These are phyloP conservation scores for Tulasnella calospora DNA, from an alignment of 768 basidiomycete genomes.

Conservation along the genomic window DNA sequence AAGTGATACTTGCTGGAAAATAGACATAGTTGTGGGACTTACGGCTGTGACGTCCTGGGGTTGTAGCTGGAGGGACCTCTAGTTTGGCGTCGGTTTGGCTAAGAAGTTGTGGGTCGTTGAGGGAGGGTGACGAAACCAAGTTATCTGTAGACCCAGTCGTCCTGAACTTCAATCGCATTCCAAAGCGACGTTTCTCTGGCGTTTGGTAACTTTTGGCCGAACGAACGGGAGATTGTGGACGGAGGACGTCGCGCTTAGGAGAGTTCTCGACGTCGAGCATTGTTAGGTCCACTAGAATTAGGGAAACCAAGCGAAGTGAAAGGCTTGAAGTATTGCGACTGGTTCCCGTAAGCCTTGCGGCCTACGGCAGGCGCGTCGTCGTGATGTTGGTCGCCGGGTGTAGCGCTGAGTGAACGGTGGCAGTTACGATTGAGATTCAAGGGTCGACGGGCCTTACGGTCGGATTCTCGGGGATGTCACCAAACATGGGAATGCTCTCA, in stretches of 20 bases:
- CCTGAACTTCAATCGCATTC: not conserved
- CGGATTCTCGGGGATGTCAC: not conserved
- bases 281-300: not conserved
- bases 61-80: not conserved
- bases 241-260: not conserved
- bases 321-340: not conserved
- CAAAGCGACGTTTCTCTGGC: not conserved
- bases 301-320: not conserved
- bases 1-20: not conserved
- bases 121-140: not conserved
- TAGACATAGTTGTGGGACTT: not conserved
- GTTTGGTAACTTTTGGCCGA: not conserved
- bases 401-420: not conserved
- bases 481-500: not conserved
- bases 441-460: not conserved
- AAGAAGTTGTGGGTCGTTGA: not conserved
- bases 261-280: not conserved
- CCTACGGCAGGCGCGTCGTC: not conserved
- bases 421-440: not conserved
- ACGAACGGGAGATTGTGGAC: not conserved
- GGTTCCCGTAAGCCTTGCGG: slow-evolving; percentile 3
- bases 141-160: not conserved
- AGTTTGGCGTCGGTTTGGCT: not conserved
- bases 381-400: not conserved
- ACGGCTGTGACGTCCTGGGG: not conserved